Base-by-base conservation (phyloP, 2,329 filamentous ascomycete species). In the Cladorrhinum sp. region DNA sequence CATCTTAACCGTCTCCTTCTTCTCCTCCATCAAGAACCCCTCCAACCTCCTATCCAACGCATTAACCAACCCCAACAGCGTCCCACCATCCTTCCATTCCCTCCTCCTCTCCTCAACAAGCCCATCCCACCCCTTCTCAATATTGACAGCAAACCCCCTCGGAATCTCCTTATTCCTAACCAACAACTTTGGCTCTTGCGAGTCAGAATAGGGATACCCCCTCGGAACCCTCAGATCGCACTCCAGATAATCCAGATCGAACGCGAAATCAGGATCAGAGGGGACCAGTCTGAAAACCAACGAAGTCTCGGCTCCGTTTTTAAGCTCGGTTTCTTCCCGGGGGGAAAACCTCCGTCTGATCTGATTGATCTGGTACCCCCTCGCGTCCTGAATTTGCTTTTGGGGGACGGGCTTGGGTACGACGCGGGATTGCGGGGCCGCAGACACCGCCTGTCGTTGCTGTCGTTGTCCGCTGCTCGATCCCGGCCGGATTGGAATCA, bases 261-360 rank as follows among this genome's bases (percentile, higher is more conserved):
- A 94, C 0, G 91, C 89, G 68, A 95, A 94, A 70, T 95, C 91
- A 0, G 91, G 91, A 71, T 95, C 91, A 5, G 90, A 92, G 4
- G 91, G 91, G 12, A 75, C 76, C 63, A 95, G 75, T 56, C 79
- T 84, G 73, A 94, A 90, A 9, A 78, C 75, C 42, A 93, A 74
- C 16, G 82, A 80, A 0, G 83, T 85, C 2, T 79, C 79, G 4
- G 4, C 26, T 54, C 82, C 80, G 62, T 81, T 73, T 6, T 73
- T 70, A 2, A 77, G 68, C 14, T 69, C 75, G 10, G 75, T 73
- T 62, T 82, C 62, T 82, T 78, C 54, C 74, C 76, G 6, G 82
- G 78, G 1, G 76, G 78, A 73, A 86, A 94, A 33, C 91, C 83
- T n/a, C 64, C 85, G 84, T 68, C 85, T 81, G 63, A 94, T 76